A percentile compares a stretch with the other conserved stretches of the same genome.
Conservation (phyloP, 1,284 basidiomycete genomes). For the Schizophyllum commune region DNA sequence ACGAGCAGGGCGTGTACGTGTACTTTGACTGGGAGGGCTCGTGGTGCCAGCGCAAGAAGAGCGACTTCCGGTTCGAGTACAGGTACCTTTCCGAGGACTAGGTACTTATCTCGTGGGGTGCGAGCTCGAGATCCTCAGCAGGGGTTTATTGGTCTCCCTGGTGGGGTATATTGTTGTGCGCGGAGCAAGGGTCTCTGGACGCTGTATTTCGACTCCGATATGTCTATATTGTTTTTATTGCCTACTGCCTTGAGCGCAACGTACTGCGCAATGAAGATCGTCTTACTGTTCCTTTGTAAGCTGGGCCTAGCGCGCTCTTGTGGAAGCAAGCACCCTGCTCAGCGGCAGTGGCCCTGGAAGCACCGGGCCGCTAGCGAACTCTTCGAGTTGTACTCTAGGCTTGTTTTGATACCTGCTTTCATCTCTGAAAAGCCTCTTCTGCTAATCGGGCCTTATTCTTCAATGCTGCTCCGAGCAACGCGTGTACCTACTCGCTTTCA, state of each 20-base stretch:
- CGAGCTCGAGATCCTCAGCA: slow-evolving; percentile 1
- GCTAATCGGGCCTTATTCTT: no score
- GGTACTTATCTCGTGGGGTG: slow-evolving; percentile 13
- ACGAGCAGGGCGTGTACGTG: slow-evolving; percentile 97
- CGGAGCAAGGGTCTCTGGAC: neutral
- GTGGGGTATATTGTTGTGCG: neutral
- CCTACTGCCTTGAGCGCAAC: neutral
- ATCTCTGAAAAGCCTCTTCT: no score
- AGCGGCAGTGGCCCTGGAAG: no score
- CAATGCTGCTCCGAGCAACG: no score
- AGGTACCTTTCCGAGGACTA: slow-evolving; percentile 86
- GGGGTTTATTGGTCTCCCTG: no score
- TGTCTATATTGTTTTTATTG: neutral
- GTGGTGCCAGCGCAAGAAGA: slow-evolving; percentile 98
- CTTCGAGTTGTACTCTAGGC: no score
- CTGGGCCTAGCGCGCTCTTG: no score
- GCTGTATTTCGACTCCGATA: neutral
- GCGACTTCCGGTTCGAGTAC: slow-evolving; percentile 95
- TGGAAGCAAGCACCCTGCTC: no score
- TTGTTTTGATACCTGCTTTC: no score
- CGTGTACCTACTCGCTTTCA: no score
- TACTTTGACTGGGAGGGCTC: slow-evolving; percentile 98
- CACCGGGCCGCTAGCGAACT: no score
- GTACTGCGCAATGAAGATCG: neutral
- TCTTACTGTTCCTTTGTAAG: no score